Evolutionary conservation across 1,284 basidiomycete species (phyloP), one percentile per base, ranked within the genome.

Genomic region (Cronartium quercuum): DNA sequence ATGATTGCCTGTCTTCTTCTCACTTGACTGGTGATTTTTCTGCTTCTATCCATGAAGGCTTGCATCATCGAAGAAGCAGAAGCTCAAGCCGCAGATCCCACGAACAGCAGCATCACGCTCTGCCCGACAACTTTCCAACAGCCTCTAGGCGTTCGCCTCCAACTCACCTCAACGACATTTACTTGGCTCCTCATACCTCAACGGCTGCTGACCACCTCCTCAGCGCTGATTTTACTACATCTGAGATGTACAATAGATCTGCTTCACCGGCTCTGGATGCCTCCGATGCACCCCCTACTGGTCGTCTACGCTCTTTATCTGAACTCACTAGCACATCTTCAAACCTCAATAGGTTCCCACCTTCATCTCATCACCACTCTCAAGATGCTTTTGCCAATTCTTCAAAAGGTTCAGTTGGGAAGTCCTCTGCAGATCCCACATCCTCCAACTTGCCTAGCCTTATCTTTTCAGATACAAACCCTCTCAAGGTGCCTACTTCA

Each of bases 161-260:
- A 7, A n/a, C 29, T 21, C 51, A 55, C 18, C 51, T 55, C 51
- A 29, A 55, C n/a, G 29, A 55, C 51, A n/a, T 7, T 21, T 55
- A 18, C 18, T 7, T 29, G n/a, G 18, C 18, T 55, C 13, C n/a
- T 55, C 51, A n/a, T 55, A 55, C 18, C 7, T 21, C 18, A 55
- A 21, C 51, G 7, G 15, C 13, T 29, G 13, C 51, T 10, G 51
- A 55, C 29, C 51, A 55, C 6, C 13, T 55, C n/a, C 13, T 55
- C n/a, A 51, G 29, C 18, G n/a, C 51, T n/a, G 24, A 51, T 55
- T 55, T 29, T 2, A n/a, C 29, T 29, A 55, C 51, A 21, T 55
- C 51, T 55, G 51, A 55, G 51, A 55, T 55, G 51, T 55, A 55
- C 51, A n/a, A 55, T 55, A n/a, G 51, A 29, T 55, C 51, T 55